Evolutionary conservation across 345 rosid genomes (phyloP), one percentile per base, ranked within the genome.

Genomic region (Pistacia atlantica): DNA sequence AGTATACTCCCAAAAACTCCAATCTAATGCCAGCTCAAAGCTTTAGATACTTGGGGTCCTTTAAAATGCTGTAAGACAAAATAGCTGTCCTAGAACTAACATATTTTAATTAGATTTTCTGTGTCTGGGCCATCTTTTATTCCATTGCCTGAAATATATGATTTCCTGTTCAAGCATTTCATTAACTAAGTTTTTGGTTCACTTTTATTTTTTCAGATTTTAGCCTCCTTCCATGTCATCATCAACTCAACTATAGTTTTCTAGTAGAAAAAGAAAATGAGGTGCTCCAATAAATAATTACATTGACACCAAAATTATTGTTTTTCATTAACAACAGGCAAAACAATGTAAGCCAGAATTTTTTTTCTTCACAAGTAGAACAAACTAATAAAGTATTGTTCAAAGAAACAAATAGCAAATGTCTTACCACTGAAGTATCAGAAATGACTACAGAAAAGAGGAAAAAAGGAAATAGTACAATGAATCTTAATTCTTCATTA

Each of bases 291-390:
- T 12, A 42, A 38, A 31, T 8, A 48, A 48, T 72, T 45, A 20
- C 66, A 20, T 22, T 63, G 65, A 71, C 42, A 25, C 56, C 5
- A 2, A 49, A 16, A 22, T 31, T 20, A 20, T 20, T 48, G 38
- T 56, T 42, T 49, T 51, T 13, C 25, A 14, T 18, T 58, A 72
- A 38, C 22, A 72, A 20, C 13, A 48, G 10, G 75, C 55, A 56
- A 55, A 69, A 35, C 54, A 71, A 71, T n/a, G 55, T 71, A 20
- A 72, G 7, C 25, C n/a, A 55, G 11, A 70, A 35, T 13, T 56
- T 37, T 38, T 38, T 38, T 45, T 20, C 38, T 48, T 42, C 42
- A 38, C 42, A 38, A 38, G 42, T 6, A 42, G 46, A 42, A 42
- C 10, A 42, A 42, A 42, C 10, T 42, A 7, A 42, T 7, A 42